Conservation (phyloP, 1,284 basidiomycete genomes). For the Ceratobasidium sp. region DNA sequence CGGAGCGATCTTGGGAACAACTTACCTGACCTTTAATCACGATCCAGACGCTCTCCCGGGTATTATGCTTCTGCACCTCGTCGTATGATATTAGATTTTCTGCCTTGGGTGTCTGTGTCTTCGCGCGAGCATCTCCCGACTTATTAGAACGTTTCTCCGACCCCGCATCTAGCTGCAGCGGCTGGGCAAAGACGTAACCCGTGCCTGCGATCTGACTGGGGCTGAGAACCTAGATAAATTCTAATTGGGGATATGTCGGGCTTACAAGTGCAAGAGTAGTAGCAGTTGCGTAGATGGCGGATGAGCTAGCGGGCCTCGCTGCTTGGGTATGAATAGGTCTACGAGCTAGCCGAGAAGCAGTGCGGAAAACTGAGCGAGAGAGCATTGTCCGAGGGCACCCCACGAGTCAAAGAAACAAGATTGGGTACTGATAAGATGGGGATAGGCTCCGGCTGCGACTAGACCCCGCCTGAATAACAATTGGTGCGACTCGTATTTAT, state of each 20-base stretch:
- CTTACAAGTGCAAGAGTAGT: slow-evolving; percentile 17
- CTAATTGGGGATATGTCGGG: not conserved
- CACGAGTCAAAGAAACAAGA: not conserved
- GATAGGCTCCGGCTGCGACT: no score
- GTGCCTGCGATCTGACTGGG: not conserved
- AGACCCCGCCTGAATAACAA: not conserved
- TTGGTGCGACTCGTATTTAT: slow-evolving; percentile 27
- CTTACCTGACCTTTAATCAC: slow-evolving; percentile 40
- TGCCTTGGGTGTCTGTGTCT: slow-evolving; percentile 16
- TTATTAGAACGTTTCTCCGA: not conserved
- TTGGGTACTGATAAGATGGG: no score
- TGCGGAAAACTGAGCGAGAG: slow-evolving; percentile 20
- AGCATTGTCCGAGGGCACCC: not conserved
- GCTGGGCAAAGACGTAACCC: slow-evolving; percentile 18
- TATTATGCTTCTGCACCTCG: slow-evolving; percentile 41
- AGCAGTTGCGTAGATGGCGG: slow-evolving; percentile 16
- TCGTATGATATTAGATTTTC: slow-evolving; percentile 39
- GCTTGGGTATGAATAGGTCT: slow-evolving; percentile 12
- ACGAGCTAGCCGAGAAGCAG: not conserved
- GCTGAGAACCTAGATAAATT: not conserved
- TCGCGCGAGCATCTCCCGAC: slow-evolving; percentile 8
- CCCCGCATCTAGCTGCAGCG: slow-evolving; percentile 11
- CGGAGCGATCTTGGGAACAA: not conserved
- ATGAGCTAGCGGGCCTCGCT: not conserved
- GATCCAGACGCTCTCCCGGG: slow-evolving; percentile 40